phyloP scores from a whole-genome alignment of 1,284 basidiomycete genomes.

The Malassezia caprae region DNA sequence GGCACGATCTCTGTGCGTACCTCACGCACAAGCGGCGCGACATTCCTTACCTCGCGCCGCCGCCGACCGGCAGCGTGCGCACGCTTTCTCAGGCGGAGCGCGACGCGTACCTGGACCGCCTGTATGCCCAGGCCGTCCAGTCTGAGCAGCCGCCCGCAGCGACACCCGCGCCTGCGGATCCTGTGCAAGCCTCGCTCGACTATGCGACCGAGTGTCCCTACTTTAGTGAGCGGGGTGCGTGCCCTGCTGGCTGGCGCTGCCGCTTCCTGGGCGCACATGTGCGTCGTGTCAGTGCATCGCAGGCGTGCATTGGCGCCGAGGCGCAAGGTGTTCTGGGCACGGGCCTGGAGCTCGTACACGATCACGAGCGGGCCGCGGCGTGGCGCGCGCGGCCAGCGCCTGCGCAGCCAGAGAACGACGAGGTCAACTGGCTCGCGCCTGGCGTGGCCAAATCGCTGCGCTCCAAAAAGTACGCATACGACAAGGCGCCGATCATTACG shows the following conservation, averaged over 20 bases:
- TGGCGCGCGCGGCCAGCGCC: constrained; percentile 15
- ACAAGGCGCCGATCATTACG: constrained; percentile 28
- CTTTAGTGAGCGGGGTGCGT: constrained; percentile 65
- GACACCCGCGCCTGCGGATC: constrained; percentile 11
- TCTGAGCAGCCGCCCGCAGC: neutral
- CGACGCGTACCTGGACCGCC: constrained; percentile 5
- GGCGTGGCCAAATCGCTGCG: constrained; percentile 22
- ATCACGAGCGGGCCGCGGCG: constrained; percentile 55
- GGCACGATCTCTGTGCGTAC: constrained; percentile 15
- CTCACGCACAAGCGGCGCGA: constrained; percentile 13
- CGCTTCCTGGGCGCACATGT: constrained; percentile 72
- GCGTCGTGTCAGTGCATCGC: constrained; percentile 20
- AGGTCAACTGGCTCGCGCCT: constrained; percentile 63
- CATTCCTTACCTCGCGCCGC: neutral
- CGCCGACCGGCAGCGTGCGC: neutral
- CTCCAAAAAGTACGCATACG: constrained; percentile 25
- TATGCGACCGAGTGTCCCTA: constrained; percentile 58
- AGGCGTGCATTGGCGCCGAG: neutral
- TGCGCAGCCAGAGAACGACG: constrained; percentile 52
- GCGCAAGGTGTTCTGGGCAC: constrained; percentile 11
- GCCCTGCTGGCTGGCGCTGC: constrained; percentile 78
- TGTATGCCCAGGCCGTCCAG: constrained; percentile 1
- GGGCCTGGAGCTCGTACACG: constrained; percentile 50
- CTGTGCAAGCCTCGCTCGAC: constrained; percentile 54
- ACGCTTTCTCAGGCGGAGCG: neutral